A percentile compares a stretch with the other conserved stretches of the same genome.
Evolutionary conservation across 2,329 filamentous ascomycete species (phyloP).

Genomic region (Cercospora sp.): DNA sequence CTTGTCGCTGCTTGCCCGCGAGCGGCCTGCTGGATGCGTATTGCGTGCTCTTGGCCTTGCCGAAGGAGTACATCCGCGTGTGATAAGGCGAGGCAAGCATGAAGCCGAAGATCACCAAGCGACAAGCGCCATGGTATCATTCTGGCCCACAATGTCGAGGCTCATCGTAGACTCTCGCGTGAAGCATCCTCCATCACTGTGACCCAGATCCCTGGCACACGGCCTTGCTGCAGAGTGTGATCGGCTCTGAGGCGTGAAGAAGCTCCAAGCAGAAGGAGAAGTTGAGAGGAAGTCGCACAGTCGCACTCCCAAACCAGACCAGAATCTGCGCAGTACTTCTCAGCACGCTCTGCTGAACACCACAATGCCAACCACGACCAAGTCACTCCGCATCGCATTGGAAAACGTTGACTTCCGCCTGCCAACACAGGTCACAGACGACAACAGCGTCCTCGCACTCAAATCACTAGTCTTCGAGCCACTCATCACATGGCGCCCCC

Average conservation of each 20-base stretch:
- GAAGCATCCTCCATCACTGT: neutral
- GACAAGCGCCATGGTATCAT: constrained; percentile 8
- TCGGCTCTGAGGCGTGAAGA: neutral
- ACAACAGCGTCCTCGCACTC: constrained; percentile 19
- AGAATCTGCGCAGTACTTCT: neutral
- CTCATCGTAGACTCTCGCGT: neutral
- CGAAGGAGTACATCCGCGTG: constrained; percentile 3
- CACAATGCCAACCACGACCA: constrained; percentile 7
- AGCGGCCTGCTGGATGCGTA: neutral
- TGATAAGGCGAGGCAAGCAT: neutral
- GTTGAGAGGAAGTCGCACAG: neutral
- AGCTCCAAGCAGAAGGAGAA: neutral
- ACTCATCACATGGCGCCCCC: constrained; percentile 11
- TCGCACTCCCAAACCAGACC: neutral
- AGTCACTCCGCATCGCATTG: constrained; percentile 11
- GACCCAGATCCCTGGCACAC: neutral
- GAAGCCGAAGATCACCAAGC: constrained; percentile 1
- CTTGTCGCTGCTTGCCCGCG: neutral
- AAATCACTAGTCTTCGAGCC: constrained; percentile 16
- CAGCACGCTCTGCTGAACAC: neutral
- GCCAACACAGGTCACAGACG: constrained; percentile 17
- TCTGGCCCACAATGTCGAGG: constrained; percentile 1
- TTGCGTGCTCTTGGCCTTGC: constrained; percentile 10
- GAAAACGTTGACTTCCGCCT: constrained; percentile 19
- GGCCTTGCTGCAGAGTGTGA: neutral